These are phyloP conservation scores for Paspalum vaginatum DNA, from an alignment of 176 grass and related monocot species.

Conservation along the genomic window DNA sequence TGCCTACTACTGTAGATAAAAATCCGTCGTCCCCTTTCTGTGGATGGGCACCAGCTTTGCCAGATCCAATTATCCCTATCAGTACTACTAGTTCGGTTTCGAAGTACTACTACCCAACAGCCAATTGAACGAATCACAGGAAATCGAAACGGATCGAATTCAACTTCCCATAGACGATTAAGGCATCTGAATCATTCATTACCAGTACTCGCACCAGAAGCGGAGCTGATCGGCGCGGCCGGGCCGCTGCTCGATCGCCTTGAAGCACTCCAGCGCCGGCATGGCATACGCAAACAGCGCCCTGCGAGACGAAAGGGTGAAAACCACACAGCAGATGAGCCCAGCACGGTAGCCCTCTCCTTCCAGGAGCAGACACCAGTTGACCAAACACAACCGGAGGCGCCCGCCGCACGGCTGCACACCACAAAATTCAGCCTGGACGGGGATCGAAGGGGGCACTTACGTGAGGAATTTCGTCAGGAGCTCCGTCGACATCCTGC, in stretches of 20 bases:
- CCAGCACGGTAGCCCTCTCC: not conserved
- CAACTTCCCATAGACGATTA: not conserved
- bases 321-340: conserved; percentile 15
- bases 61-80: not conserved
- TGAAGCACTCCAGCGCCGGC: conserved; percentile 95
- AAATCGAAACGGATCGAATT: not conserved
- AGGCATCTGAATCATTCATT: conserved; percentile 44
- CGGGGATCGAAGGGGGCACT: conserved; percentile 1
- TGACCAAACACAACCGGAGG: not conserved
- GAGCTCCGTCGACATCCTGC: conserved; percentile 62
- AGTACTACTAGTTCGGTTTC: not conserved
- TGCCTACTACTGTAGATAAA: not conserved
- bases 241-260: conserved; percentile 72
- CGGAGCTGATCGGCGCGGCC: conserved; percentile 67
- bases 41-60: not conserved
- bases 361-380: not conserved
- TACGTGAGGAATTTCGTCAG: conserved; percentile 86
- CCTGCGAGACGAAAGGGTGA: conserved; percentile 16
- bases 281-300: conserved; percentile 76
- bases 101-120: not conserved
- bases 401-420: not conserved
- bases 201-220: conserved; percentile 99
- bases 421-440: not conserved
- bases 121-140: not conserved
- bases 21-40: conserved; percentile 14